Evolutionary conservation across 2,329 filamentous ascomycete species (phyloP), one percentile per base, ranked within the genome.

Genomic region (Arthrobotrys entomopaga): DNA sequence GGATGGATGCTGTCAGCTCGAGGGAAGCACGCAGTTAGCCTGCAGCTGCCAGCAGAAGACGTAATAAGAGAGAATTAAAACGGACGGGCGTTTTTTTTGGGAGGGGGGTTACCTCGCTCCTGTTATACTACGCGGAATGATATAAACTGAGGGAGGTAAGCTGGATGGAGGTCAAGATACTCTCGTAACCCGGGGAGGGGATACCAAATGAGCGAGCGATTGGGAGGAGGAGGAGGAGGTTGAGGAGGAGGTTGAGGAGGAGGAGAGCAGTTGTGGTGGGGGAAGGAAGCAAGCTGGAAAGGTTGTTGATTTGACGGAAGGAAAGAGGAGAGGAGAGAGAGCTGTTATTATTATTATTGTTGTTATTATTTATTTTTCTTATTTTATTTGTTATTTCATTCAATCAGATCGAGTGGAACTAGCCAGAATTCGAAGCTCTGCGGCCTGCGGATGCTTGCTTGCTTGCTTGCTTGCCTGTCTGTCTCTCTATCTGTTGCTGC

Each of bases 381-480:
- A 34, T 34, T 34, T 34, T 34, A 8, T 34, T 7, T 34, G 10
- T 34, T 34, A 34, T 34, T 6, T 34, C 10, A 34, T 34, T 34
- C 29, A 8, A 34, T 10, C 29, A 8, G 29, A n/a, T n/a, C 5
- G 29, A 7, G 26, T 3, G 26, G 29, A 34, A 34, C 29, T 34
- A 73, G 69, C 60, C 60, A 66, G 49, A 64, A 57, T 63, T n/a
- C 20, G 50, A 59, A 72, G 58, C 59, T 63, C 29, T 34, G 29
- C 29, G 29, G 29, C 29, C 29, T 34, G 29, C 5, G 7, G 29
- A 5, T 34, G n/a, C n/a, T 34, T 34, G 29, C 29, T 34, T 34
- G 29, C 10, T n/a, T n/a, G n/a, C n/a, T n/a, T n/a, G n/a, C n/a
- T n/a, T n/a, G n/a, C n/a, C n/a, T n/a, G n/a, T n/a, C n/a, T n/a